Evolutionary conservation across 2,329 filamentous ascomycete genomes (phyloP).

Genomic region (Fusarium denticulatum): DNA sequence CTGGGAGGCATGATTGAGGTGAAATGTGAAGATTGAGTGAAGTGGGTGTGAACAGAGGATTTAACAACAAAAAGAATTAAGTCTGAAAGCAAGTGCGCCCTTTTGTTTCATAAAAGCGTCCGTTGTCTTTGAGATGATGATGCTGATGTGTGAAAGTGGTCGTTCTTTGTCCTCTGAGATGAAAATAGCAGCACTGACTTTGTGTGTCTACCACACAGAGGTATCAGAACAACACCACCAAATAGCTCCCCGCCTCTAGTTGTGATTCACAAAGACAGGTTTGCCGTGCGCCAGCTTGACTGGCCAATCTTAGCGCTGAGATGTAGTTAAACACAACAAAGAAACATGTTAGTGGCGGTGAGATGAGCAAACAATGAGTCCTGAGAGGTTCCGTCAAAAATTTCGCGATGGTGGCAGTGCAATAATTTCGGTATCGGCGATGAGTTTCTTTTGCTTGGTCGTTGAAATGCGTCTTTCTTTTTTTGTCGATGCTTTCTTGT

Average conservation of each 20-base stretch:
- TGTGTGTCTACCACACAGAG: slow-evolving; percentile 1
- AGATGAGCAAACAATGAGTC: slow-evolving; percentile 8
- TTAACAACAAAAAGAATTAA: slow-evolving; percentile 1
- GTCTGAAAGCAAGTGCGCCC: slow-evolving; percentile 1
- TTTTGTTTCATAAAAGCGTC: slow-evolving; percentile 37
- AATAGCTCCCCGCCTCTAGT: slow-evolving; percentile 4
- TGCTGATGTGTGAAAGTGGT: not conserved
- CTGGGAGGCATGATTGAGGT: slow-evolving; percentile 39
- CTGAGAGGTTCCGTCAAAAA: not conserved
- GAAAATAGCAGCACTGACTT: slow-evolving; percentile 33
- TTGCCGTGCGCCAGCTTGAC: slow-evolving; percentile 16
- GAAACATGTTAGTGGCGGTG: slow-evolving; percentile 42
- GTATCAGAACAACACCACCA: slow-evolving; percentile 2
- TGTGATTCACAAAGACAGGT: slow-evolving; percentile 14
- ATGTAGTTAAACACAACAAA: slow-evolving; percentile 37
- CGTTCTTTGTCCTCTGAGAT: slow-evolving; percentile 31
- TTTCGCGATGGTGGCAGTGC: not conserved
- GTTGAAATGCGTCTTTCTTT: slow-evolving; percentile 7
- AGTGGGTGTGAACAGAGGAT: not conserved
- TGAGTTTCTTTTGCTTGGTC: not conserved
- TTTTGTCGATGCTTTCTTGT: slow-evolving; percentile 32
- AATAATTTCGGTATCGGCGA: not conserved
- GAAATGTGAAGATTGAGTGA: not conserved
- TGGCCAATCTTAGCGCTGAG: slow-evolving; percentile 33
- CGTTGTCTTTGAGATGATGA: slow-evolving; percentile 3